These are phyloP conservation scores for Tolypocladium album DNA, from an alignment of 2,329 filamentous ascomycete species.

Conservation along the genomic window DNA sequence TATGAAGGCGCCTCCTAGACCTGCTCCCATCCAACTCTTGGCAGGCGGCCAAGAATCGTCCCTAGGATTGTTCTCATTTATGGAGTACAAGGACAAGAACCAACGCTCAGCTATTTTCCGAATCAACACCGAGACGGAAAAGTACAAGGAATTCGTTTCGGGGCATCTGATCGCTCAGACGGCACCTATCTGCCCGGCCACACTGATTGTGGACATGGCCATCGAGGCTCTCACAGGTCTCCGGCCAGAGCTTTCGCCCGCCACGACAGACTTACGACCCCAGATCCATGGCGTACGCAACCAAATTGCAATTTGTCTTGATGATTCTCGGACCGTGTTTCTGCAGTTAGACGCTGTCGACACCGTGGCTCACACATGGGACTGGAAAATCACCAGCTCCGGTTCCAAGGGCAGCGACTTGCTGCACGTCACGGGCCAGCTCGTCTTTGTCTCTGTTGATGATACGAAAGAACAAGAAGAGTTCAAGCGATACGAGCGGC, in stretches of 20 bases:
- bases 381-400: neutral
- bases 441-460: neutral
- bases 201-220: neutral
- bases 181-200: neutral
- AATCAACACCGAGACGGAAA: neutral
- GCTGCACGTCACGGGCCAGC: neutral
- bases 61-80: neutral
- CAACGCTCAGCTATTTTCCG: neutral
- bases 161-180: neutral
- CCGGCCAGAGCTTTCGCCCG: neutral
- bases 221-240: neutral
- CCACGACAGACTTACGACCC: neutral
- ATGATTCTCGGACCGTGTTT: neutral
- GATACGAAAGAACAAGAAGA: neutral
- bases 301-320: neutral
- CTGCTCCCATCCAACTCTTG: neutral
- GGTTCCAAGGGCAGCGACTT: neutral
- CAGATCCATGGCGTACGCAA: neutral
- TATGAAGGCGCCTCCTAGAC: neutral
- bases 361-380: neutral
- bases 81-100: neutral
- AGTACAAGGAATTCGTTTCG: neutral
- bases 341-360: neutral
- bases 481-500: neutral
- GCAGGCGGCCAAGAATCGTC: neutral